phyloP scores from a whole-genome alignment of 192 early-diverging fungal species.

The Paraglomus brasilianum region DNA sequence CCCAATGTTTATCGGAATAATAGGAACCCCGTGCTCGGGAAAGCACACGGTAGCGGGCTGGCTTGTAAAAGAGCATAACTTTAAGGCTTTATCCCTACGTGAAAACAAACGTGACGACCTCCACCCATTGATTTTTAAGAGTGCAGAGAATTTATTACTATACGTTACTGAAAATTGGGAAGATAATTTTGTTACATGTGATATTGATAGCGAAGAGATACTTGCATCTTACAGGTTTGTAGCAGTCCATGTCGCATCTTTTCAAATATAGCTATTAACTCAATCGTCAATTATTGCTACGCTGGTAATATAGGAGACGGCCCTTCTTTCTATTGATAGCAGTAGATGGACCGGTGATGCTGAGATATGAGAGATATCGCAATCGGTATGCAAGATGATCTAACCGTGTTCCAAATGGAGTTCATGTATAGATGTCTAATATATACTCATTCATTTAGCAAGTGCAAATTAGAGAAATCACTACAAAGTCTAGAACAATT shows the following conservation, averaged over 20 bases:
- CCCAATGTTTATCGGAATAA: constrained; percentile 71
- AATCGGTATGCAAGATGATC: constrained; percentile 33
- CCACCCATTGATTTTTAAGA: constrained; percentile 44
- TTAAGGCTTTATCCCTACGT: constrained; percentile 42
- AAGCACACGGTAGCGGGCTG: constrained; percentile 62
- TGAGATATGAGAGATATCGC: constrained; percentile 64
- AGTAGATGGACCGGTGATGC: constrained; percentile 75
- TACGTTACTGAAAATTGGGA: constrained; percentile 79
- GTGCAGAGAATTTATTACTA: constrained; percentile 55
- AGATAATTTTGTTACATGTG: constrained; percentile 68
- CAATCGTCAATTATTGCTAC: background rate
- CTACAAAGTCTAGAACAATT: background rate
- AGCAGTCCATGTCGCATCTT: background rate
- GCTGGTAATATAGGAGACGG: constrained; percentile 50
- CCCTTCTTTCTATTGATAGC: constrained; percentile 83
- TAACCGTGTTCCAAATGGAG: background rate
- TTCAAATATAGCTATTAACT: background rate
- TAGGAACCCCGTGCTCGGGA: constrained; percentile 64
- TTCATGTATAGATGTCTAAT: constrained; percentile 13
- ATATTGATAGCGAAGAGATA: constrained; percentile 54
- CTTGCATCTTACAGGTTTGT: constrained; percentile 54
- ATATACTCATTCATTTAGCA: background rate
- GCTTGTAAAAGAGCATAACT: constrained; percentile 53
- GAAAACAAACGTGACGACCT: constrained; percentile 1
- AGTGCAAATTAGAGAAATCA: background rate